Evolutionary conservation across 2,329 filamentous ascomycete species (phyloP).

Genomic region (Chaetomiaceae sp.): DNA sequence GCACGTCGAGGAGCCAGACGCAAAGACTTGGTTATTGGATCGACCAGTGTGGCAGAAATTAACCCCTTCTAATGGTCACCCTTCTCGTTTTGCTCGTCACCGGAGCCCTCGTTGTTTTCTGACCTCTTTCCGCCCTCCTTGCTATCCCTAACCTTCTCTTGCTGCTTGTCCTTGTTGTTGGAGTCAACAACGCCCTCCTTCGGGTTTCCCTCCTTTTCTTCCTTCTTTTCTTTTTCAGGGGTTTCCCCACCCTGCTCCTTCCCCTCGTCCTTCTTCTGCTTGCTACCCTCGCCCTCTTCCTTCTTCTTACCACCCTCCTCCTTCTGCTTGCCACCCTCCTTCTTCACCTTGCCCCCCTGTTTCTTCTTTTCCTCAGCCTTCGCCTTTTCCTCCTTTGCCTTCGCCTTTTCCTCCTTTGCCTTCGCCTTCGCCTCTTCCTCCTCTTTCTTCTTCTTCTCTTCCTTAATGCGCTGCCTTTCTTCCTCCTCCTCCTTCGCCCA

Average conservation of each 20-base stretch:
- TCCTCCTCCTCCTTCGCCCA: slow-evolving; percentile 43
- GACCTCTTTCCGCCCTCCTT: slow-evolving; percentile 5
- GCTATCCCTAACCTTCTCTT: not conserved
- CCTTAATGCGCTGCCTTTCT: slow-evolving; percentile 36
- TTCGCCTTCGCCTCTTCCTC: slow-evolving; percentile 33
- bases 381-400: slow-evolving; percentile 25
- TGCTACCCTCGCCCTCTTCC: not conserved
- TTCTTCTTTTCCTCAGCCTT: slow-evolving; percentile 14
- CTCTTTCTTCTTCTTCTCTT: slow-evolving; percentile 38
- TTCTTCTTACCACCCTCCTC: not conserved
- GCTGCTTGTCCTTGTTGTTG: not conserved
- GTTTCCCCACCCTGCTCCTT: too few relatives aligned
- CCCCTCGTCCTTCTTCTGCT: not conserved
- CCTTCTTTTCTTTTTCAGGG: too few relatives aligned
- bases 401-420: slow-evolving; percentile 33
- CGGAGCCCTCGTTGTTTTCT: not conserved
- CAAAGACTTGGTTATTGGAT: too few relatives aligned
- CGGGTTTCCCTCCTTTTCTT: not conserved
- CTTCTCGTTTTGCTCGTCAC: slow-evolving; percentile 13
- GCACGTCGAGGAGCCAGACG: too few relatives aligned
- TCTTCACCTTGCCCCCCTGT: slow-evolving; percentile 7
- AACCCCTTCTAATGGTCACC: too few relatives aligned
- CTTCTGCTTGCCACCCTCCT: not conserved
- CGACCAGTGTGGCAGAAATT: too few relatives aligned
- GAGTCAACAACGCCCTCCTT: not conserved